Percentiles rank a stretch among this genome's conserved stretches.
Evolutionary conservation across 208 protist genomes (phyloP).

Genomic region (Trypanosoma platydactyli): DNA sequence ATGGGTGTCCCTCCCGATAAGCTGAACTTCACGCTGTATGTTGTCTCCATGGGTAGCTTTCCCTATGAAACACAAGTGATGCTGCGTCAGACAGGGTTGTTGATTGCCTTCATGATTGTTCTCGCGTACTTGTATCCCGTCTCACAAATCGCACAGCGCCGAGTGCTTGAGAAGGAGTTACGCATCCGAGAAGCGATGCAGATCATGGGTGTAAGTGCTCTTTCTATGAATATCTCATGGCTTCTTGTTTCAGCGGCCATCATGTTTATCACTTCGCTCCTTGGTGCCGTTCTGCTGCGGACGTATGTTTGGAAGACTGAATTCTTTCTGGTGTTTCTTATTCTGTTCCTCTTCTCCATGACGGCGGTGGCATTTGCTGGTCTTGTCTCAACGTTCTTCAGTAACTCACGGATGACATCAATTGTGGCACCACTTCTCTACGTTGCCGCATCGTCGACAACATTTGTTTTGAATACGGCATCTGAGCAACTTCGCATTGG

Average conservation of each 20-base stretch:
- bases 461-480: slow-evolving; percentile 32
- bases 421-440: slow-evolving; percentile 55
- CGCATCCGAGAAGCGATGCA: slow-evolving; percentile 40
- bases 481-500: background rate
- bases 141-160: slow-evolving; percentile 13
- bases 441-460: slow-evolving; percentile 37
- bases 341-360: slow-evolving; percentile 39
- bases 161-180: slow-evolving; percentile 41
- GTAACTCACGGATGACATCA: slow-evolving; percentile 32
- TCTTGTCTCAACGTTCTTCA: slow-evolving; percentile 46
- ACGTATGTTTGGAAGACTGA: slow-evolving; percentile 21
- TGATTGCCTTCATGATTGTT: slow-evolving; percentile 25
- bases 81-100: background rate
- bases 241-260: slow-evolving; percentile 17
- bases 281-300: slow-evolving; percentile 18
- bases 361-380: slow-evolving; percentile 38
- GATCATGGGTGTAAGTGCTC: slow-evolving; percentile 38
- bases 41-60: slow-evolving; percentile 8
- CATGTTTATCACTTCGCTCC: slow-evolving; percentile 20
- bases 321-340: slow-evolving; percentile 29
- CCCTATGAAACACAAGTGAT: background rate
- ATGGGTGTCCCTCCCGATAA: background rate
- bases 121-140: slow-evolving; percentile 37
- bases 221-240: slow-evolving; percentile 36
- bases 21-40: slow-evolving; percentile 2